phyloP scores from a whole-genome alignment of 1,284 basidiomycete genomes.

The Serendipita sp. region DNA sequence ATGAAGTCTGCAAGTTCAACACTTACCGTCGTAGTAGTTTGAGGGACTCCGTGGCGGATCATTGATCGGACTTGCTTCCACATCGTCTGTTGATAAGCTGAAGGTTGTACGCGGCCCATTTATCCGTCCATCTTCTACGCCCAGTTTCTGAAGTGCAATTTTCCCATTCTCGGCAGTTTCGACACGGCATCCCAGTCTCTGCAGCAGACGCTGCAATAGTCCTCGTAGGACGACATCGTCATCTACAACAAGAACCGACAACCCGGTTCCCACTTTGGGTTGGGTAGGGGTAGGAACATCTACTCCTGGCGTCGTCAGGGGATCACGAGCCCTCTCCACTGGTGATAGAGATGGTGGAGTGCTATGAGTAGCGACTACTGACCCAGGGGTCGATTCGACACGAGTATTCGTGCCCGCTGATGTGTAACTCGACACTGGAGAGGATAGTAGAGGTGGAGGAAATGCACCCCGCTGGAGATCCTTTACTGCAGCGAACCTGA shows the following conservation, averaged over 20 bases:
- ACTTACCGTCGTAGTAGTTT: background rate
- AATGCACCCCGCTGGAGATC: background rate
- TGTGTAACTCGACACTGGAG: background rate
- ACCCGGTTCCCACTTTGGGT: conserved; percentile 21
- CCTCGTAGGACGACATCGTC: conserved; percentile 67
- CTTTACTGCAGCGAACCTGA: background rate
- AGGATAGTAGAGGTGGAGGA: background rate
- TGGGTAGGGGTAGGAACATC: conserved; percentile 1
- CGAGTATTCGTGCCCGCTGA: background rate
- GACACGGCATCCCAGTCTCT: conserved; percentile 66
- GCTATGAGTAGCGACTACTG: background rate
- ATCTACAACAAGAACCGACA: conserved; percentile 61
- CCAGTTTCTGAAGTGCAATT: conserved; percentile 58
- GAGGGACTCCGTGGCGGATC: background rate
- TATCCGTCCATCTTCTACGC: conserved; percentile 16
- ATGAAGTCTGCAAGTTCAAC: background rate
- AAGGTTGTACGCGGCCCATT: background rate
- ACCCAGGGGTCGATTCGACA: background rate
- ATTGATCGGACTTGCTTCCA: background rate
- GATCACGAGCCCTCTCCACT: background rate
- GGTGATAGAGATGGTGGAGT: background rate
- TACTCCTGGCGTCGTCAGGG: background rate
- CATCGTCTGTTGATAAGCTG: too few species aligned
- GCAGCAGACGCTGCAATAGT: conserved; percentile 70
- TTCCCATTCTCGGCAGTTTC: conserved; percentile 79